These are phyloP conservation scores for Candida albicans DNA, from an alignment of 1,139 yeast species.

Conservation along the genomic window DNA sequence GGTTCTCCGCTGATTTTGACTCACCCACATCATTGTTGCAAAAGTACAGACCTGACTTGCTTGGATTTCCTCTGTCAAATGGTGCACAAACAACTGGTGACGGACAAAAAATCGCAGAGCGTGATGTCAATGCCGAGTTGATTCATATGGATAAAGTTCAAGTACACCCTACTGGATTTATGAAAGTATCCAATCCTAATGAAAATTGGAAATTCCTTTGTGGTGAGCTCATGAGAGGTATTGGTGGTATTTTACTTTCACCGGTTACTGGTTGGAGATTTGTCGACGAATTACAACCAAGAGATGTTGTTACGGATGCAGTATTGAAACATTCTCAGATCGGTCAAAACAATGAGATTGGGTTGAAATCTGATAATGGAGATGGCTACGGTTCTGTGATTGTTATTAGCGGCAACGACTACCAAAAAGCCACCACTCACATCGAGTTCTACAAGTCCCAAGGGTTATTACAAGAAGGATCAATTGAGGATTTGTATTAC, in stretches of 20 bases:
- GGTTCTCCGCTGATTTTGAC: slow-evolving; percentile 33
- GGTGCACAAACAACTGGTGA: slow-evolving; percentile 39
- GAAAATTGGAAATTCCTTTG: slow-evolving; percentile 34
- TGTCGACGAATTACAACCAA: slow-evolving; percentile 35
- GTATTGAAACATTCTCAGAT: slow-evolving; percentile 24
- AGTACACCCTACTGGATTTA: slow-evolving; percentile 43
- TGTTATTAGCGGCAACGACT: slow-evolving; percentile 28
- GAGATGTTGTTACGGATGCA: slow-evolving; percentile 34
- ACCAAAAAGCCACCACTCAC: slow-evolving; percentile 27
- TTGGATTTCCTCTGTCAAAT: slow-evolving; percentile 36
- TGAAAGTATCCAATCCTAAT: slow-evolving; percentile 20
- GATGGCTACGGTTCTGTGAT: slow-evolving; percentile 23
- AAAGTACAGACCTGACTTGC: slow-evolving; percentile 34
- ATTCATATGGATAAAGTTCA: slow-evolving; percentile 40
- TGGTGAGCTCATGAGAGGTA: slow-evolving; percentile 39
- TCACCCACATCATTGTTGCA: slow-evolving; percentile 21
- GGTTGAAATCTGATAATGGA: slow-evolving; percentile 13
- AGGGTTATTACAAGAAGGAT: slow-evolving; percentile 29
- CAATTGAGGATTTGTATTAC: slow-evolving; percentile 19
- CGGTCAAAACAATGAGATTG: slow-evolving; percentile 9
- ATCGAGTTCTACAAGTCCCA: slow-evolving; percentile 31
- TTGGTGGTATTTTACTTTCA: slow-evolving; percentile 38
- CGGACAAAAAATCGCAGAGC: slow-evolving; percentile 35
- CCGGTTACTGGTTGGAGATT: slow-evolving; percentile 33
- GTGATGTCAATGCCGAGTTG: slow-evolving; percentile 32